Percentiles rank a stretch among this genome's conserved stretches.
Evolutionary conservation across 495 filamentous ascomycete species (phyloP).

Genomic region (Aspergillus heteromorphus): DNA sequence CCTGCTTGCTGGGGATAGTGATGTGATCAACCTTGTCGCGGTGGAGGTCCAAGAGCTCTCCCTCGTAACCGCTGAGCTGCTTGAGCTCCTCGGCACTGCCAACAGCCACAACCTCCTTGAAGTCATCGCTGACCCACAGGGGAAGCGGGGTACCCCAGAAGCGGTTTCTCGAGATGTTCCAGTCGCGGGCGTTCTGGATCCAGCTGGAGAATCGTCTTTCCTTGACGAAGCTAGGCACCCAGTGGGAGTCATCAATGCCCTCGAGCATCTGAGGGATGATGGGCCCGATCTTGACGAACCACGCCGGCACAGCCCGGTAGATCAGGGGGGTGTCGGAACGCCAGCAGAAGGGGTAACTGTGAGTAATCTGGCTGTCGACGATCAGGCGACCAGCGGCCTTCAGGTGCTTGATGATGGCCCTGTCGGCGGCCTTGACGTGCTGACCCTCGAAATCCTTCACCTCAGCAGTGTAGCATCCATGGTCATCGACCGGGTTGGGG

Average conservation of each 20-base stretch:
- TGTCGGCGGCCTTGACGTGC: constrained; percentile 93
- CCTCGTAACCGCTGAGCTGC: constrained; percentile 76
- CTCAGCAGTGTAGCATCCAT: constrained; percentile 72
- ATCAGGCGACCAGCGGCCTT: constrained; percentile 76
- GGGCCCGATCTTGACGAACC: constrained; percentile 85
- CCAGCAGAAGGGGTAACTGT: constrained; percentile 95
- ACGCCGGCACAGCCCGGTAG: constrained; percentile 87
- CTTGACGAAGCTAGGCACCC: constrained; percentile 91
- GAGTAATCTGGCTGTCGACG: constrained; percentile 84
- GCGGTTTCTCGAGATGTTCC: constrained; percentile 92
- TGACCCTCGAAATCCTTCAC: constrained; percentile 82
- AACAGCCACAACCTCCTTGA: constrained; percentile 80
- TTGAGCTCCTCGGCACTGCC: constrained; percentile 84
- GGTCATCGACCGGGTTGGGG: constrained; percentile 84
- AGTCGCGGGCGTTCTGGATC: constrained; percentile 90
- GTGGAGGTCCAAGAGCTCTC: constrained; percentile 85
- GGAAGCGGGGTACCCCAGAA: constrained; percentile 98
- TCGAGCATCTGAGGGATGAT: constrained; percentile 87
- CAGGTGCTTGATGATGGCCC: constrained; percentile 86
- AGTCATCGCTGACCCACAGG: constrained; percentile 85
- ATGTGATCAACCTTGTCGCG: constrained; percentile 94
- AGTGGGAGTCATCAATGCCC: constrained; percentile 86
- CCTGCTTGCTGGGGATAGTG: constrained; percentile 88
- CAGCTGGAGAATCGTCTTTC: constrained; percentile 84
- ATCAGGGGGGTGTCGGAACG: constrained; percentile 93